Conservation (phyloP, 1,284 basidiomycete genomes). For the Caloboletus inedulis region DNA sequence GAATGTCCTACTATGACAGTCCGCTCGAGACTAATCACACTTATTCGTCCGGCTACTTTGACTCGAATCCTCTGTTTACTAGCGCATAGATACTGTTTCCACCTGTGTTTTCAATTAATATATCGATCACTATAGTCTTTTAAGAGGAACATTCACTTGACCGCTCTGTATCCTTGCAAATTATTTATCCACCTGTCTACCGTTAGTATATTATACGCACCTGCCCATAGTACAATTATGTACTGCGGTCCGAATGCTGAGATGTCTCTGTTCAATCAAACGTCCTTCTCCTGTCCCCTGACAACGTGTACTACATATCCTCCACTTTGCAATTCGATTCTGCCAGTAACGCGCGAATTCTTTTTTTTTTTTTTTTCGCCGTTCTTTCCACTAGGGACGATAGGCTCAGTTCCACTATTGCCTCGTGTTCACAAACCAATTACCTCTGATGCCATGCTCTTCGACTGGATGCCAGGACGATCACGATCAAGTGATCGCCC, state of each 20-base stretch:
- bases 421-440: neutral
- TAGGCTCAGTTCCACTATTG: neutral
- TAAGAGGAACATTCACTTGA: conserved; percentile 10
- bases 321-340: neutral
- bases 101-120: conserved; percentile 16
- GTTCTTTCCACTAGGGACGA: neutral
- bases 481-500: conserved; percentile 22
- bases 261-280: neutral
- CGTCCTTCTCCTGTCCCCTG: too few species aligned
- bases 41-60: conserved; percentile 25
- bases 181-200: conserved; percentile 26
- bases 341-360: too few species aligned
- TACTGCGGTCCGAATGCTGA: conserved; percentile 15
- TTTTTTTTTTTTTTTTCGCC: neutral
- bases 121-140: conserved; percentile 21
- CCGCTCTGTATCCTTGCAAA: conserved; percentile 26
- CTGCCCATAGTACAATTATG: conserved; percentile 7
- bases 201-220: conserved; percentile 18
- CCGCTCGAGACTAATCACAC: conserved; percentile 24
- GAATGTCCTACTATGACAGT: conserved; percentile 30
- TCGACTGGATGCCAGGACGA: conserved; percentile 8
- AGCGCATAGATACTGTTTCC: conserved; percentile 20
- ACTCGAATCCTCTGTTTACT: conserved; percentile 27
- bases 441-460: neutral
- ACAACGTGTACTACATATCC: neutral